A percentile compares a stretch with the other conserved stretches of the same genome.
These are phyloP conservation scores for Sisymbrium irio DNA, from an alignment of 345 rosid genomes.

Conservation along the genomic window DNA sequence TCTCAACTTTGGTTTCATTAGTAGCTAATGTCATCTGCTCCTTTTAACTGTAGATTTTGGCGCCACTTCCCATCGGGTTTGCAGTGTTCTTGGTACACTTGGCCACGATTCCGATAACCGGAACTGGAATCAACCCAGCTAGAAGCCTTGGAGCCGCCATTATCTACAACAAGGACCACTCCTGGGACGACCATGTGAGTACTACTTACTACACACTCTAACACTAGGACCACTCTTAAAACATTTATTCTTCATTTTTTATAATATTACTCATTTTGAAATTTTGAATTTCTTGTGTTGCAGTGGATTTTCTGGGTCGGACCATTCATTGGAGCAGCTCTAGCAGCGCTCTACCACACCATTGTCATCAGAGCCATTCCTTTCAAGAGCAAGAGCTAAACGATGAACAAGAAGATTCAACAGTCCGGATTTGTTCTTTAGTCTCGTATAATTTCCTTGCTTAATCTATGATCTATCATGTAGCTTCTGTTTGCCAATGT, in stretches of 20 bases:
- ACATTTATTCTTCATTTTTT: background rate
- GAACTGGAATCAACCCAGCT: conserved; percentile 49
- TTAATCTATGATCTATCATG: background rate
- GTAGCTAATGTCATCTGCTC: too few species aligned
- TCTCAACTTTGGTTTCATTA: background rate
- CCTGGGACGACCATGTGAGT: conserved; percentile 56
- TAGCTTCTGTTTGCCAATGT: conserved; percentile 23
- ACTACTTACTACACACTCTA: background rate
- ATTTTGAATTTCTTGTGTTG: background rate
- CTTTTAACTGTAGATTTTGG: conserved; percentile 51
- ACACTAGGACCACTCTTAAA: background rate
- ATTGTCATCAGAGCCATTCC: conserved; percentile 52
- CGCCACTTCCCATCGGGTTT: conserved; percentile 51
- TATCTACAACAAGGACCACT: conserved; percentile 41
- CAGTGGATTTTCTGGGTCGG: conserved; percentile 71
- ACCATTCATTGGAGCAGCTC: conserved; percentile 52
- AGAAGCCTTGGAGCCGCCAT: conserved; percentile 49
- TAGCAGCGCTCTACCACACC: conserved; percentile 50
- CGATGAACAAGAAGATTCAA: background rate
- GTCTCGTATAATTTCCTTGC: background rate
- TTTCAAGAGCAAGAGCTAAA: conserved; percentile 38
- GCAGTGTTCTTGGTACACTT: conserved; percentile 53
- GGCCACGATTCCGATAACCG: conserved; percentile 48
- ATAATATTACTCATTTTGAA: background rate
- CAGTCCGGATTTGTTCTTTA: background rate